Evolutionary conservation across 192 early-diverging fungal genomes (phyloP), one percentile per base, ranked within the genome.

Genomic region (Backusella sp.): DNA sequence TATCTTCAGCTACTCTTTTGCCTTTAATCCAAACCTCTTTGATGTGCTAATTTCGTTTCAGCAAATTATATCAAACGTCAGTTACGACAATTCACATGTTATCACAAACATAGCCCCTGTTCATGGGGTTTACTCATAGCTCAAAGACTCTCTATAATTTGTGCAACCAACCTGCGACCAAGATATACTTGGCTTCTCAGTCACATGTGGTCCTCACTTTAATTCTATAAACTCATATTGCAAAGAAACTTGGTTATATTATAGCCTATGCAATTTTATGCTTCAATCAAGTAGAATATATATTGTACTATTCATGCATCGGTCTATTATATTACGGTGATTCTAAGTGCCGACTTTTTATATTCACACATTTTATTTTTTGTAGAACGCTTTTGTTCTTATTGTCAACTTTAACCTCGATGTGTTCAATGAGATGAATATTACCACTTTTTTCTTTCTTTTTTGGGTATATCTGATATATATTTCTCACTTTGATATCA

Each of bases 181-280:
- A 62, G 56, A 62, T 62, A 62, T 28, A 62, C 56, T 62, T 62
- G 56, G 56, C 56, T 62, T 62, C 56, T 23, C 26, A 62, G 28
- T 62, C 56, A 62, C 56, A 62, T 62, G 56, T 62, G 56, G 56
- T 2, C 7, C 23, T 49, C 17, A 49, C 15, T 49, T 19, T 49
- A 49, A n/a, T 49, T 49, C 46, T 3, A 49, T 49, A 6, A 49
- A n/a, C 21, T 49, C 17, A 49, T 49, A 49, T 6, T 49, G 15
- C 19, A n/a, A 19, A 49, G 6, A 4, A 49, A 7, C 17, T 7
- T 6, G 4, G 19, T 19, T n/a, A 1, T n/a, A n/a, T 17, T 49
- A 49, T 49, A 41, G 6, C 7, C 2, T 14, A 2, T 44, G 32
- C 32, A 32, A 1, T 44, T 44, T 44, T 17, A 17, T 44, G 12